Evolutionary conservation across 345 rosid genomes (phyloP).

Genomic region (Brassica juncea): DNA sequence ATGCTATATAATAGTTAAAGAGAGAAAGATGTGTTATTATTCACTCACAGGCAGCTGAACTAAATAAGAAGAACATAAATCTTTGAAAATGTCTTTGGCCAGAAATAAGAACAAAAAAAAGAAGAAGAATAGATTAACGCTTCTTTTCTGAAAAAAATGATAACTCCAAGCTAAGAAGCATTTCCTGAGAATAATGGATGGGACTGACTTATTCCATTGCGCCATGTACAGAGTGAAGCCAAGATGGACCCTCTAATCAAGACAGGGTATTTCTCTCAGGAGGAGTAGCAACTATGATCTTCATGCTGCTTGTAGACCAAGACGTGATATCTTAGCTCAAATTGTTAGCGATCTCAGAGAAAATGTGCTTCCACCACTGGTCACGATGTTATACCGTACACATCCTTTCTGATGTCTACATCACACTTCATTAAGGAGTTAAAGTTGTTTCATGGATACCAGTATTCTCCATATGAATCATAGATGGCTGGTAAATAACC

Average conservation of each 20-base stretch:
- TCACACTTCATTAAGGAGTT: background rate
- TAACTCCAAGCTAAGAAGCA: background rate
- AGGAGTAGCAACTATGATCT: background rate
- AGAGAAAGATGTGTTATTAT: background rate
- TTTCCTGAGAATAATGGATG: background rate
- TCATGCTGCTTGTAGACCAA: background rate
- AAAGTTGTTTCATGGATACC: background rate
- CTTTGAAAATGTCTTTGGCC: background rate
- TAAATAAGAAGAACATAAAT: background rate
- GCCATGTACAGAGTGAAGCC: background rate
- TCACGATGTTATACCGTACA: background rate
- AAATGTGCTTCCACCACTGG: background rate
- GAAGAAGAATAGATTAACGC: background rate
- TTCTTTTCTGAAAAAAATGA: background rate
- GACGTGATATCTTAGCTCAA: background rate
- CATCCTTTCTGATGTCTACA: background rate
- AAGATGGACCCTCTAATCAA: background rate
- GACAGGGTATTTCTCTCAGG: background rate
- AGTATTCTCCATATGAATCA: background rate
- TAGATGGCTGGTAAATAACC: background rate
- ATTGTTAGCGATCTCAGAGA: background rate
- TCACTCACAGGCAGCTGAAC: background rate
- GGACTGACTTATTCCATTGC: background rate
- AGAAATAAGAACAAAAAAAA: background rate
- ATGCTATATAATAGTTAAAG: background rate